A percentile compares a stretch with the other conserved stretches of the same genome.
Evolutionary conservation across 306 rosid species (phyloP).

Genomic region (Malus sylvestris): DNA sequence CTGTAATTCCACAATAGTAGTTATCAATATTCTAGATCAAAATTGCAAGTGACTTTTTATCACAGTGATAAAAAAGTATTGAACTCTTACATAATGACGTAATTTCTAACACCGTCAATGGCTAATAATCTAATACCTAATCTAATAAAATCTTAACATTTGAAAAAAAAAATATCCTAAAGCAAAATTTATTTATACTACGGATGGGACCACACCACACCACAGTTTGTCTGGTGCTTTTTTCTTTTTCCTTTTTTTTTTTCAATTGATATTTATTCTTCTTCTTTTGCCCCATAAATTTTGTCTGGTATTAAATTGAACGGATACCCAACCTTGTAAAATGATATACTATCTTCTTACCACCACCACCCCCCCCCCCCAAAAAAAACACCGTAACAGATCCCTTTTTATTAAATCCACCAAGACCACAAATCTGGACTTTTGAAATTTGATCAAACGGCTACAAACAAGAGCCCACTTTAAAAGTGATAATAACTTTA

Average conservation of each 20-base stretch:
- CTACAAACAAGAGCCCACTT: rapidly evolving
- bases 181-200: too few species aligned
- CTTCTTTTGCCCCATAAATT: neutral
- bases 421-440: rapidly evolving
- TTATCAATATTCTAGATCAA: neutral
- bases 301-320: slow-evolving; percentile 4
- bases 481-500: too few species aligned
- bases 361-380: too few species aligned
- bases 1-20: neutral
- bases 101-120: too few species aligned
- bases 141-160: too few species aligned
- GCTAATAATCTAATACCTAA: too few species aligned
- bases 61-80: rapidly evolving
- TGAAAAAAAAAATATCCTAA: too few species aligned
- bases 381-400: too few species aligned
- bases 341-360: neutral
- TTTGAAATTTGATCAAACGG: too few species aligned
- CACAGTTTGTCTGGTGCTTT: neutral
- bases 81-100: rapidly evolving
- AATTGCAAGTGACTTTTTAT: too few species aligned
- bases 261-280: neutral
- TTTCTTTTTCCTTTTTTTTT: neutral
- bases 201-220: neutral
- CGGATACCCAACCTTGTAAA: neutral
- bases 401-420: too few species aligned